Base-by-base conservation (phyloP, 2,329 filamentous ascomycete species). In the Ophiostoma ulmi region DNA sequence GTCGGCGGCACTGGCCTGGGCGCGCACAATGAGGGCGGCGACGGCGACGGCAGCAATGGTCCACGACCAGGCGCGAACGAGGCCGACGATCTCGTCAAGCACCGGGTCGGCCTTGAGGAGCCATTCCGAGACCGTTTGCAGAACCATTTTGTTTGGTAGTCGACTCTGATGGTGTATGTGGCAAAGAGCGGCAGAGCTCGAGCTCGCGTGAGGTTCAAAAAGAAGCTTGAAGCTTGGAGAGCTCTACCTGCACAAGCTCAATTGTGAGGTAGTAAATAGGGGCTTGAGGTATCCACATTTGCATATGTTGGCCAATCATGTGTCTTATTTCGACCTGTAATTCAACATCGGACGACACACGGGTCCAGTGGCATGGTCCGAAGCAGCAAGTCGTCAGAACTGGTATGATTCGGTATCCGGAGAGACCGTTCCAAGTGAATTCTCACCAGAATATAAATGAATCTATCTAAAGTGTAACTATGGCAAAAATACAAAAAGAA, bases 1-100 rank as follows among this genome's bases (percentile, higher is more conserved):
- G 70, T 81, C 80, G 6, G 58, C 52, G 20, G 39, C 64, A 35
- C 35, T 67, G 8, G n/a, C 77, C 64, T 79, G 71, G 61, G 75
- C 64, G 64, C 81, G 72, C n/a, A 74, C 70, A 64, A 74, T 69
- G 39, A 74, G 44, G 14, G 67, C 58, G 10, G 69, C 41, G 3
- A 69, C 71, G 5, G 10, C 70, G 17, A 67, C 65, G 4, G 70
- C 70, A 3, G 70, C 38, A 31, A 69, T 58, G 3, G 70, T 67
- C 73, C 73, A 74, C 20, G 67, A 11, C 64, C 65, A 58, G 6
- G 74, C 66, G 38, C 17, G 14, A 52, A 70, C 20, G 7, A 73
- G 61, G 8, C 69, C 52, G 13, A 63, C 13, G 13, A 39, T 22
- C 44, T 64, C 63, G 3, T 48, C 64, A 52, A 72, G 22, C 22